Evolutionary conservation across 2,329 filamentous ascomycete genomes (phyloP), one percentile per base, ranked within the genome.

Genomic region (Talaromyces funiculosus): DNA sequence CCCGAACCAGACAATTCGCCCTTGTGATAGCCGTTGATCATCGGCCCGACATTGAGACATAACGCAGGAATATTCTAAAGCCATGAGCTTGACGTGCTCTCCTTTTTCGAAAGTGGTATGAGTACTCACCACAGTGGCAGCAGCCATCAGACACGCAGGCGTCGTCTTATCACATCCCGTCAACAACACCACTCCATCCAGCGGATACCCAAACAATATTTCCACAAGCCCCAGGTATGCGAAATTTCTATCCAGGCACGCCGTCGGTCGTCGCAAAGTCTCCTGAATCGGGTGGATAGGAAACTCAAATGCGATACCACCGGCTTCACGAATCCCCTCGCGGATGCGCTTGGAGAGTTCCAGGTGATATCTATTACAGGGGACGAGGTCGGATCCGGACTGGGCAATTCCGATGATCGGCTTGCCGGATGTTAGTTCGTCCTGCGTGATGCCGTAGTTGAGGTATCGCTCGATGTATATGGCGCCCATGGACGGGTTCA

Each of bases 101-200:
- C 6, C 4, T 35, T 3, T 35, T 6, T 51, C n/a, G 20, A 5
- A 8, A 31, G 8, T 12, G 12, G 20, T 3, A 14, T 20, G 4
- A 51, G n/a, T 20, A 71, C 68, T 61, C 61, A 77, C 75, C 67
- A 82, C 73, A 2, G 79, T 81, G 40, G 79, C 79, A 4, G 80
- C 80, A 14, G 80, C 80, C 80, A 82, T 82, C 51, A 82, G 68
- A 56, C 73, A 77, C 14, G 79, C 80, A 14, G 80, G 80, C 0
- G 79, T 81, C 4, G 79, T 82, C 73, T 82, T 82, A 64, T 82
- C 80, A 68, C 80, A 82, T 8, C 80, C 80, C 0, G 80, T 82
- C 54, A 82, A 71, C 26, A 82, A 68, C 16, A 82, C 80, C 22
- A 82, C 76, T 22, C 80, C 80, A 65, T 82, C 80, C 53, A 82